Percentiles rank a stretch among this genome's conserved stretches.
Conservation (phyloP, 345 rosid genomes). For the Psidium guajava region DNA sequence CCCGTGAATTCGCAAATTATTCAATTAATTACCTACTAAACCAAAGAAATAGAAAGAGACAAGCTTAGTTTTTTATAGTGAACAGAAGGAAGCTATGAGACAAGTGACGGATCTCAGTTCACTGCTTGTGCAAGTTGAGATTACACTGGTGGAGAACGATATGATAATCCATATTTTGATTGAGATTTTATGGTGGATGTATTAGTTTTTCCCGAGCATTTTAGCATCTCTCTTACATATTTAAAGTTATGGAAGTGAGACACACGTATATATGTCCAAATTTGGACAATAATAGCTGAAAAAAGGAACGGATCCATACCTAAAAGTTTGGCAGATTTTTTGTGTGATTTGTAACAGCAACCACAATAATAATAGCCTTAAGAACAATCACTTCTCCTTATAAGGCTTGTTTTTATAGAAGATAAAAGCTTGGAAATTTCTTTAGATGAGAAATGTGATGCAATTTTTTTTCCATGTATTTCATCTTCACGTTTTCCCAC, state of each 20-base stretch:
- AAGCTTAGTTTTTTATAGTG: not conserved
- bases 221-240: too few species aligned
- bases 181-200: not conserved
- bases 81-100: not conserved
- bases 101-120: not conserved
- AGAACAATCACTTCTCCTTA: too few species aligned
- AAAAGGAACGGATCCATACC: too few species aligned
- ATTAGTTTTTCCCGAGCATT: not conserved
- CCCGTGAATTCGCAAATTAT: not conserved
- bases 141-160: rapidly evolving
- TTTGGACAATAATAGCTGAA: too few species aligned
- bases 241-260: too few species aligned
- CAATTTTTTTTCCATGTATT: not conserved
- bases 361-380: too few species aligned
- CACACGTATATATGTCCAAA: too few species aligned
- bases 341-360: too few species aligned
- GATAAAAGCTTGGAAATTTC: too few species aligned
- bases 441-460: not conserved
- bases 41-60: not conserved
- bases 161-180: not conserved
- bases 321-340: too few species aligned
- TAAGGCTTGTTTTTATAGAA: too few species aligned
- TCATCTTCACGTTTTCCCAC: not conserved
- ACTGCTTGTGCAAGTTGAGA: not conserved
- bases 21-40: not conserved